Base-by-base conservation (phyloP, 2,329 filamentous ascomycete species). In the Lachnellula suecica region DNA sequence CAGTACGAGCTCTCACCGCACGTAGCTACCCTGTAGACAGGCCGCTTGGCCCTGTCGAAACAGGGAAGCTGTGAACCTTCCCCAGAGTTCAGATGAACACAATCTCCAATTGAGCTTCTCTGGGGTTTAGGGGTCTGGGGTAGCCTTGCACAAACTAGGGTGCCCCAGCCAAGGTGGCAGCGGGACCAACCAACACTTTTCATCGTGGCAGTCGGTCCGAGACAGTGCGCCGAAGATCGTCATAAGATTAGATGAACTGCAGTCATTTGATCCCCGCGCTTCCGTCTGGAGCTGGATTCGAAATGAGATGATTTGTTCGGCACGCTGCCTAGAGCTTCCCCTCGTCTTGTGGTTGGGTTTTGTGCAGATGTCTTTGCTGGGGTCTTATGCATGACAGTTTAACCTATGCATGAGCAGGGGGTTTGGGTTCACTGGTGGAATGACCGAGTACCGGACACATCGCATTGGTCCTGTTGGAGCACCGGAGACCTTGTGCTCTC, bases 21-120 rank as follows among this genome's bases (percentile, higher is more conserved):
- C 17, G 24, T 13, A 24, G 31, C 24, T 25, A 29, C 8, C 31
- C 13, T 25, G 29, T 22, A 37, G n/a, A 17, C 34, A 38, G 24
- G 31, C 20, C 31, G 25, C 27, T 40, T 38, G 34, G 44, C 13
- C 29, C 31, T 19, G 9, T 29, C 17, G n/a, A 5, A 41, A 41
- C 13, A 25, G 40, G 40, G 31, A 43, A 25, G 19, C 11, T 25
- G 22, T 46, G 44, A 24, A 13, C 13, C n/a, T 44, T 41, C 46
- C 46, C 49, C 42, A 48, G 31, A 42, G 22, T 37, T 34, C 47
- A 44, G 41, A 41, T 47, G 52, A 46, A 47, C 5, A 52, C 53
- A 47, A 27, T n/a, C n/a, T n/a, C n/a, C n/a, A n/a, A n/a, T n/a
- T n/a, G 40, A 29, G 43, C 44, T 38, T 35, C 19, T n/a, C 35